Conservation (phyloP, 176 grass and related monocot genomes). For the Chrysopogon serrulatus region DNA sequence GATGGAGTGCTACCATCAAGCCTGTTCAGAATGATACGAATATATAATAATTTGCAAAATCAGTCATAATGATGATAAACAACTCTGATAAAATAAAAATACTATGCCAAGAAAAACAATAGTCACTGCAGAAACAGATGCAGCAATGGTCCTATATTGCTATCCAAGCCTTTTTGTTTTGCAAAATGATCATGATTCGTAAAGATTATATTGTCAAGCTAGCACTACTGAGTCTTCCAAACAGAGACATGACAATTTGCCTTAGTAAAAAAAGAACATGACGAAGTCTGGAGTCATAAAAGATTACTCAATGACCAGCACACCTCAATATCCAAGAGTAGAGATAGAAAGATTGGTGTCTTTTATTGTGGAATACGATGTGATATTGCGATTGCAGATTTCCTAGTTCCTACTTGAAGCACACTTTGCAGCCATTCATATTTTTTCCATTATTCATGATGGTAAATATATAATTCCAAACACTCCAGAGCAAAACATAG, state of each 20-base stretch:
- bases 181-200: not conserved
- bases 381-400: not conserved
- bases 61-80: not conserved
- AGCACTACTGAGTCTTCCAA: not conserved
- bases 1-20: slow-evolving; percentile 94
- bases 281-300: not conserved
- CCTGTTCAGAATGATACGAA: slow-evolving; percentile 35
- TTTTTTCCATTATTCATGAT: not conserved
- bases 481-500: not conserved
- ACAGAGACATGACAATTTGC: not conserved
- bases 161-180: not conserved
- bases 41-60: slow-evolving; percentile 28
- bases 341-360: not conserved
- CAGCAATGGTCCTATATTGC: not conserved
- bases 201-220: not conserved
- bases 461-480: not conserved
- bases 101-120: not conserved
- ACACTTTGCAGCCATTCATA: not conserved
- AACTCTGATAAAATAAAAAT: slow-evolving; percentile 18
- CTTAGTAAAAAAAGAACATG: not conserved
- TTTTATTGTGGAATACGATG: not conserved
- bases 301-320: not conserved
- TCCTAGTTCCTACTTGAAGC: not conserved
- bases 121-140: not conserved
- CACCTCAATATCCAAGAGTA: not conserved